A percentile compares a stretch with the other conserved stretches of the same genome.
These are phyloP conservation scores for Cercospora sp. DNA, from an alignment of 2,329 filamentous ascomycete species.

Conservation along the genomic window DNA sequence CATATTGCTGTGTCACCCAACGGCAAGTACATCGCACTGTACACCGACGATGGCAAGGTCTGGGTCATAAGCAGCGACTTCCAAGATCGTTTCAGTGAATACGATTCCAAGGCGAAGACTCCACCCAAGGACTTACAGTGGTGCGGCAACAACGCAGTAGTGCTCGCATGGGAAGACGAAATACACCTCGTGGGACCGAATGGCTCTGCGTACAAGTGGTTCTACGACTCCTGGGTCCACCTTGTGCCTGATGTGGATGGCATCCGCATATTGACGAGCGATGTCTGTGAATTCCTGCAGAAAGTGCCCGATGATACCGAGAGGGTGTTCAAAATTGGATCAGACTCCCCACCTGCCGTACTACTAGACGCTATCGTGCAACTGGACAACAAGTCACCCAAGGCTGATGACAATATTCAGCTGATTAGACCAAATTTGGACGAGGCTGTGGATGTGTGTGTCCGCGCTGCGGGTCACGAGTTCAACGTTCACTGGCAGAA, in stretches of 20 bases:
- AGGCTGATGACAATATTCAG: conserved; percentile 96
- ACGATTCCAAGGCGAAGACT: conserved; percentile 82
- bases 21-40: conserved; percentile 83
- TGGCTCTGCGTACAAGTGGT: conserved; percentile 65
- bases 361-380: conserved; percentile 89
- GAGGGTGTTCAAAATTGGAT: conserved; percentile 85
- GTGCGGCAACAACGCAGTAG: conserved; percentile 92
- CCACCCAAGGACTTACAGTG: conserved; percentile 86
- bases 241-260: conserved; percentile 85
- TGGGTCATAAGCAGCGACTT: conserved; percentile 97
- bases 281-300: conserved; percentile 96
- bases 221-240: conserved; percentile 89
- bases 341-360: conserved; percentile 87
- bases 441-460: conserved; percentile 90
- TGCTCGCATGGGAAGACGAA: conserved; percentile 97
- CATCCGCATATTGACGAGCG: conserved; percentile 85
- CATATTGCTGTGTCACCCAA: conserved; percentile 91
- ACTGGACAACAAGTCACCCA: conserved; percentile 89
- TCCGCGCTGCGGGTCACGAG: conserved; percentile 90
- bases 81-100: conserved; percentile 86
- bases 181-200: conserved; percentile 88
- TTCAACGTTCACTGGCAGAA: conserved; percentile 93
- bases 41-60: conserved; percentile 78
- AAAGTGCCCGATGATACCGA: conserved; percentile 72
- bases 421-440: conserved; percentile 83